Percentiles rank a stretch among this genome's conserved stretches.
Conservation (phyloP, 1,284 basidiomycete species). For the Fomitiporia mediterranea region DNA sequence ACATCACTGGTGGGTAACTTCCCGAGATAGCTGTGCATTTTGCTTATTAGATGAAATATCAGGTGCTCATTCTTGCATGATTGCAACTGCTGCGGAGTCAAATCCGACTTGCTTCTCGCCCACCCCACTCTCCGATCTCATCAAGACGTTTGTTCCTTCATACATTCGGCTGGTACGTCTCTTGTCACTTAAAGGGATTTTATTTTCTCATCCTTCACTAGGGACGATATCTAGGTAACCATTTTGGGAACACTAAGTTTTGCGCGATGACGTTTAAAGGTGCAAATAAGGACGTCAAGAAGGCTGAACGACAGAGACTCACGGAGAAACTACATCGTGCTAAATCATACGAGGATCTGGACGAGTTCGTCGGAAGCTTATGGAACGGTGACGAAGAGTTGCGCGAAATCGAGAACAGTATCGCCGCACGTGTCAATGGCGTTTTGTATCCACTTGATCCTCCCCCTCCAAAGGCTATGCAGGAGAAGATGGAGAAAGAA, state of each 20-base stretch:
- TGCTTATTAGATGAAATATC: neutral
- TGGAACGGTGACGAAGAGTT: conserved; percentile 65
- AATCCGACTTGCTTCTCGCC: conserved; percentile 88
- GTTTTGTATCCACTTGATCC: conserved; percentile 13
- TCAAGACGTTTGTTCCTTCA: conserved; percentile 67
- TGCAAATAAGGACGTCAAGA: conserved; percentile 48
- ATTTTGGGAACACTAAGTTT: conserved; percentile 90
- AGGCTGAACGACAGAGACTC: conserved; percentile 53
- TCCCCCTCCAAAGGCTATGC: neutral
- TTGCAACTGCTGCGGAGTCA: conserved; percentile 89
- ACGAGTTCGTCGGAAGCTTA: conserved; percentile 44
- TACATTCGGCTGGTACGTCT: conserved; percentile 70
- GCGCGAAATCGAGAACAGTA: conserved; percentile 45
- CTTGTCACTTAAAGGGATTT: neutral
- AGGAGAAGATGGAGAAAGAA: conserved; percentile 6
- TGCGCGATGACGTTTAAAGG: conserved; percentile 79
- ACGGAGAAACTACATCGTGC: conserved; percentile 53
- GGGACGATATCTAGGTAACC: conserved; percentile 70
- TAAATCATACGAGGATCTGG: conserved; percentile 65
- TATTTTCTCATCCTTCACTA: conserved; percentile 25
- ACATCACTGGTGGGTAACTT: conserved; percentile 58
- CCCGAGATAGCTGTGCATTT: neutral
- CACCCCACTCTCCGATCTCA: conserved; percentile 64
- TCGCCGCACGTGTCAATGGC: conserved; percentile 41
- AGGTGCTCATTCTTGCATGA: conserved; percentile 94